Evolutionary conservation across 768 basidiomycete genomes (phyloP).

Genomic region (Leccinum arenicola): DNA sequence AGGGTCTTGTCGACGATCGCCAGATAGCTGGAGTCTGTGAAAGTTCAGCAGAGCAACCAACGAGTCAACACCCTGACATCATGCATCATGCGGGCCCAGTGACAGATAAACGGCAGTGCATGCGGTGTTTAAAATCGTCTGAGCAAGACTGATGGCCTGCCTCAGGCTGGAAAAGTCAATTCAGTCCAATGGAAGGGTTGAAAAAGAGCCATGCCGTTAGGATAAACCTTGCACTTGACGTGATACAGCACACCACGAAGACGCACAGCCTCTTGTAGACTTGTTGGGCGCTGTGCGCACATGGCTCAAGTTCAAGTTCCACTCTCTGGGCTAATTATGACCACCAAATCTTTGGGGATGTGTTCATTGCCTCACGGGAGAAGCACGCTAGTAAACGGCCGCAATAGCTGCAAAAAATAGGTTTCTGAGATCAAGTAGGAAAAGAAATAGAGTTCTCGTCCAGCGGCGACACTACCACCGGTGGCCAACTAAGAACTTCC

Average conservation of each 20-base stretch:
- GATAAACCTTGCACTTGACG: not conserved
- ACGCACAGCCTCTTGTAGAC: not conserved
- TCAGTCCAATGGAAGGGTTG: not conserved
- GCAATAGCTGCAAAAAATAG: conserved; percentile 14
- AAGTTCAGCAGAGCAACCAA: not conserved
- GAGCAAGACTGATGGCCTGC: conserved; percentile 4
- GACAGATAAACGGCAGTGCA: not conserved
- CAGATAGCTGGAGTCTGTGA: not conserved
- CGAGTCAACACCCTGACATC: conserved; percentile 11
- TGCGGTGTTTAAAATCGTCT: not conserved
- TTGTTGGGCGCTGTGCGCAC: not conserved
- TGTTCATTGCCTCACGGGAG: not conserved
- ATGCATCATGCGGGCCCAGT: conserved; percentile 2
- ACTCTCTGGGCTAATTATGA: conserved; percentile 9
- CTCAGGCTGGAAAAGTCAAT: not conserved
- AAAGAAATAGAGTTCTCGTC: conserved; percentile 12
- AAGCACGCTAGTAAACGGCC: not conserved
- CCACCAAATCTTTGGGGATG: not conserved
- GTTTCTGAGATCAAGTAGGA: not conserved
- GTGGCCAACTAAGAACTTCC: not conserved
- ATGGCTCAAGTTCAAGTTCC: not conserved
- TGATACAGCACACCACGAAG: not conserved
- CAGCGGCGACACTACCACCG: conserved; percentile 11
- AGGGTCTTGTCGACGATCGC: not conserved
- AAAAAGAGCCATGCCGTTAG: not conserved